Base-by-base conservation (phyloP, 108 stramenopile species). In the Schizochytrium sp. region DNA sequence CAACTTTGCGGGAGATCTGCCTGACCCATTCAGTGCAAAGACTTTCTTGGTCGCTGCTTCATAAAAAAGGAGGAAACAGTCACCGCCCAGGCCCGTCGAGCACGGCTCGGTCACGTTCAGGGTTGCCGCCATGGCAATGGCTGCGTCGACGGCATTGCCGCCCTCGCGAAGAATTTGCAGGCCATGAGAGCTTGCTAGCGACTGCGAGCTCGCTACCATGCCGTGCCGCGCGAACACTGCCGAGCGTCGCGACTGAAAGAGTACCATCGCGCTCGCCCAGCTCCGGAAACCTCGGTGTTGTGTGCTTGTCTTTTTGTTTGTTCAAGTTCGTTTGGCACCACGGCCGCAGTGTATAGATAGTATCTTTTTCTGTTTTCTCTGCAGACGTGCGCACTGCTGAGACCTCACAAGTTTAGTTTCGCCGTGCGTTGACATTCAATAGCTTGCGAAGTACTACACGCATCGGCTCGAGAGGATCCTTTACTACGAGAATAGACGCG, bases 11-110 rank as follows among this genome's bases (percentile, higher is more conserved):
- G 97, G 95, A 58, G 94, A 92, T 53, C 87, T 89, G 16, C 98
- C 98, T 76, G 93, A 95, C 5, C 97, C 98, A 89, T 98, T 98
- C 58, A 98, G 87, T 23, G 93, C 94, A 43, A 92, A 88, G 6
- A 98, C 98, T 34, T 88, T 87, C 44, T 90, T 91, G 0, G 89
- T 92, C 3, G 87, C 55, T 12, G 95, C 94, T 72, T 97, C 95
- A 89, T 95, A 99, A 91, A 95, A 97, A 21, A 99, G 93, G 59
- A 92, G 87, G 48, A 94, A 94, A 51, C 91, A 91, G 91, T 94
- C 94, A 29, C 94, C 94, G 8, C 94, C 94, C 18, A 91, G 25
- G 6, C 91, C 91, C 3, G 76, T 87, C 23, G 18, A 23, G 60
- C 88, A 89, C 5, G 91, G 89, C 89, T 91, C 91, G 8, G 59